These are phyloP conservation scores for Chalaropsis thielavioides DNA, from an alignment of 2,329 filamentous ascomycete genomes.

Conservation along the genomic window DNA sequence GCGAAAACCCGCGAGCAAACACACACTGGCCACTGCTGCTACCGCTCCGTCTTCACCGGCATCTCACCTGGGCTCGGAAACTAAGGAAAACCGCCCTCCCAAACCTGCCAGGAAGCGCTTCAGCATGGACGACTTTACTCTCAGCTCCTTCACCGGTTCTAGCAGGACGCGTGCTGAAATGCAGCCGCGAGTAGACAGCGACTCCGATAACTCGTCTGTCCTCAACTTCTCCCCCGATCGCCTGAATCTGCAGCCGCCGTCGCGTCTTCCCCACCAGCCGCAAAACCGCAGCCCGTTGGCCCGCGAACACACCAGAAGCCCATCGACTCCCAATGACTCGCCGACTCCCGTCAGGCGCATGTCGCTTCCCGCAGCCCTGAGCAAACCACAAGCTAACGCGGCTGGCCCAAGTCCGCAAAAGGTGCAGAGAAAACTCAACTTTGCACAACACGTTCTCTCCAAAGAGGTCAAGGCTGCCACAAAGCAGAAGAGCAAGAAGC, in stretches of 20 bases:
- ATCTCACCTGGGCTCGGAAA: slow-evolving; percentile 18
- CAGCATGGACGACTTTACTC: slow-evolving; percentile 30
- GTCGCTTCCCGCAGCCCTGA: slow-evolving; percentile 17
- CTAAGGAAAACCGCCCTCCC: slow-evolving; percentile 35
- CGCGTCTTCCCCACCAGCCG: slow-evolving; percentile 22
- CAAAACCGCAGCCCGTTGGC: slow-evolving; percentile 28
- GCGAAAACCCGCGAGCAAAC: slow-evolving; percentile 4
- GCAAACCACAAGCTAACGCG: slow-evolving; percentile 7
- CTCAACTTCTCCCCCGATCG: slow-evolving; percentile 24
- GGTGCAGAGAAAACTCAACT: slow-evolving; percentile 16
- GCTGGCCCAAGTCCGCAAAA: slow-evolving; percentile 11
- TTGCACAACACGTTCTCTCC: slow-evolving; percentile 17
- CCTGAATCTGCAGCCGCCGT: slow-evolving; percentile 24
- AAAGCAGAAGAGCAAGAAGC: slow-evolving; percentile 15
- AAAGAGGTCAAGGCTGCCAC: slow-evolving; percentile 17
- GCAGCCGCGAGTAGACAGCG: slow-evolving; percentile 40
- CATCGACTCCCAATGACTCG: slow-evolving; percentile 21
- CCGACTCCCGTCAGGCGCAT: slow-evolving; percentile 14
- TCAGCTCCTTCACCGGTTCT: slow-evolving; percentile 28
- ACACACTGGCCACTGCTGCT: slow-evolving; percentile 8
- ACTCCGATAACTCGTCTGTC: slow-evolving; percentile 35
- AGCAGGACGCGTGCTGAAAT: slow-evolving; percentile 35
- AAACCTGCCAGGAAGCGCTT: slow-evolving; percentile 17
- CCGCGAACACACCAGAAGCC: slow-evolving; percentile 25
- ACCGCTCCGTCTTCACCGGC: slow-evolving; percentile 8